A percentile compares a stretch with the other conserved stretches of the same genome.
Evolutionary conservation across 768 basidiomycete species (phyloP).

Genomic region (Antrodiella citrinella): DNA sequence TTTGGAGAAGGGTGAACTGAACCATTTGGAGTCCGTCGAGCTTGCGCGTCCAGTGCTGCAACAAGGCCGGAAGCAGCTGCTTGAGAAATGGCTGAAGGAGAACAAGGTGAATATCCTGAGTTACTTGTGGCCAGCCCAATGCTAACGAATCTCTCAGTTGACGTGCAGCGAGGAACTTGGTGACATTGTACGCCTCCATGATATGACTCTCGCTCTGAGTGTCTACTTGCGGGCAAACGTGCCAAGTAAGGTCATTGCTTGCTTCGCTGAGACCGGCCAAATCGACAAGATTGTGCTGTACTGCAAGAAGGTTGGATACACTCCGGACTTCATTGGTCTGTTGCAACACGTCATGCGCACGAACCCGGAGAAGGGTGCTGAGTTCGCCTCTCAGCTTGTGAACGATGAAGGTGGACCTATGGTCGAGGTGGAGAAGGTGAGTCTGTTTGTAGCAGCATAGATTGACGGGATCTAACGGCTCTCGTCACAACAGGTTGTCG

Average conservation of each 20-base stretch:
- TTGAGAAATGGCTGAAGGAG: constrained; percentile 99
- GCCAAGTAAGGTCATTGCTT: constrained; percentile 97
- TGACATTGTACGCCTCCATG: constrained; percentile 88
- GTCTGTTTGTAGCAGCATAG: constrained; percentile 17
- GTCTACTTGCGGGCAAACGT: constrained; percentile 97
- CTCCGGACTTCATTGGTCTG: constrained; percentile 85
- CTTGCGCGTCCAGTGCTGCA: constrained; percentile 92
- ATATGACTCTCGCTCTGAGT: constrained; percentile 95
- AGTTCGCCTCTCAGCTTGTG: constrained; percentile 91
- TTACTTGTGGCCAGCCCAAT: neutral
- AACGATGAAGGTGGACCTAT: constrained; percentile 91
- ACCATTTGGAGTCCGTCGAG: constrained; percentile 92
- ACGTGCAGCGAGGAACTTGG: constrained; percentile 98
- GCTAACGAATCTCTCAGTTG: constrained; percentile 41
- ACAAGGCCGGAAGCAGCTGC: constrained; percentile 91
- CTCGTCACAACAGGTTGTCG: constrained; percentile 60
- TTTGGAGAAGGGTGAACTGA: constrained; percentile 97
- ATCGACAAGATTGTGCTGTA: constrained; percentile 97
- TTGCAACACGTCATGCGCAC: constrained; percentile 95
- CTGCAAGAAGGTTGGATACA: constrained; percentile 93
- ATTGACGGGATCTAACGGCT: neutral
- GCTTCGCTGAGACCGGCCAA: constrained; percentile 98
- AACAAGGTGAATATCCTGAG: constrained; percentile 64
- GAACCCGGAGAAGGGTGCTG: constrained; percentile 95
- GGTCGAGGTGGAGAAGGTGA: constrained; percentile 85